Conservation (phyloP, 108 stramenopile species). For the Poteriospumella lacustris region DNA sequence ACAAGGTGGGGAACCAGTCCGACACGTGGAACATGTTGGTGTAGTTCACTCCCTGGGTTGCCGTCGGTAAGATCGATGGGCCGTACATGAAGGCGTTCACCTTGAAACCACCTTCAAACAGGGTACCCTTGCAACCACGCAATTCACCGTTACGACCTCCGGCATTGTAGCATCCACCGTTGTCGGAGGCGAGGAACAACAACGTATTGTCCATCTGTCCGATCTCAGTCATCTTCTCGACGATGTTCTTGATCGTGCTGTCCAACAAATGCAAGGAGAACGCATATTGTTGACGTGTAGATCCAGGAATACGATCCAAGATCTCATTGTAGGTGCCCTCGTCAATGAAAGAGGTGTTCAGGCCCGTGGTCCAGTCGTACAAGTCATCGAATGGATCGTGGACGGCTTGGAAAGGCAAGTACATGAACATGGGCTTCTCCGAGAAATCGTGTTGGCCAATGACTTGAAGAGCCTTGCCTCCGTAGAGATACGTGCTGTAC, state of each 20-base stretch:
- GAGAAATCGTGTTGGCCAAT: conserved; percentile 31
- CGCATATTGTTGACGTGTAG: conserved; percentile 34
- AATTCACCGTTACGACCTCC: conserved; percentile 32
- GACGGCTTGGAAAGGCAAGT: conserved; percentile 2
- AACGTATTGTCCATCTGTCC: conserved; percentile 38
- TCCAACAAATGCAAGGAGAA: background rate
- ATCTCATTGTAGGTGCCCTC: conserved; percentile 33
- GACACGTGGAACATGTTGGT: conserved; percentile 29
- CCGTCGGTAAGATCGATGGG: background rate
- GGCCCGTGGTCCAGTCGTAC: conserved; percentile 38
- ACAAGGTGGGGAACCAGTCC: conserved; percentile 31
- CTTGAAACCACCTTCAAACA: conserved; percentile 25
- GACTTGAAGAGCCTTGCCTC: conserved; percentile 31
- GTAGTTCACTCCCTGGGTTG: background rate
- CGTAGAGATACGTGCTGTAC: conserved; percentile 43
- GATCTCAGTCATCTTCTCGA: background rate
- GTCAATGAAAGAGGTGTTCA: conserved; percentile 19
- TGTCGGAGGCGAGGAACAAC: conserved; percentile 37
- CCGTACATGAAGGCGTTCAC: conserved; percentile 24
- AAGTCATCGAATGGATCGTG: conserved; percentile 37
- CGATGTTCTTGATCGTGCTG: background rate
- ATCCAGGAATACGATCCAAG: conserved; percentile 42
- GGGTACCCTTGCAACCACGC: conserved; percentile 22
- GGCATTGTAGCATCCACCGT: conserved; percentile 26
- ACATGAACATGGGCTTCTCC: conserved; percentile 29